Conservation (phyloP, 306 rosid genomes). For the Biancaea sappan region DNA sequence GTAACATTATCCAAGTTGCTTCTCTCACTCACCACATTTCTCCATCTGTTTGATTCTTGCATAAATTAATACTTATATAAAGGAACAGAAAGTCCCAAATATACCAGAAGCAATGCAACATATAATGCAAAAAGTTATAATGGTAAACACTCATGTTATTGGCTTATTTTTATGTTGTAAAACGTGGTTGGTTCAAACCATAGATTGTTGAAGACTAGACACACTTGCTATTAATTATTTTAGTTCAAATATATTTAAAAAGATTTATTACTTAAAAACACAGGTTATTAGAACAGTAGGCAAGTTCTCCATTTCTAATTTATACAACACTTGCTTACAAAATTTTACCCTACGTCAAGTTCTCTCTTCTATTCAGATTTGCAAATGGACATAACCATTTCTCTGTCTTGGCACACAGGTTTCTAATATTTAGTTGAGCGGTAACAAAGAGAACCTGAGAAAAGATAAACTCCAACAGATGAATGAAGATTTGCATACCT, state of each 20-base stretch:
- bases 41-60: not conserved
- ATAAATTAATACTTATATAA: not conserved
- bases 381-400: not conserved
- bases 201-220: not conserved
- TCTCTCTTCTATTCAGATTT: not conserved
- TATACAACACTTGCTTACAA: slow-evolving; percentile 8
- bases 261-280: not conserved
- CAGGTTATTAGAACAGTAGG: not conserved
- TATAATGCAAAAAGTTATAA: not conserved
- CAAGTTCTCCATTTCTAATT: not conserved
- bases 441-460: not conserved
- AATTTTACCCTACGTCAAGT: not conserved
- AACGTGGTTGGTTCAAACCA: not conserved
- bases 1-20: not conserved
- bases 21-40: not conserved
- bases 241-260: not conserved
- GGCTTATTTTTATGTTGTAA: slow-evolving; percentile 1
- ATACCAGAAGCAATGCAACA: not conserved
- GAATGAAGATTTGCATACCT: slow-evolving; percentile 45
- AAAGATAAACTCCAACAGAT: slow-evolving; percentile 10
- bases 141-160: not conserved
- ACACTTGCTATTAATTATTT: not conserved
- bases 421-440: not conserved
- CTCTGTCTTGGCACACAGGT: not conserved
- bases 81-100: not conserved